Conservation (phyloP, 805 yeast species). For the Candida vaughaniae region DNA sequence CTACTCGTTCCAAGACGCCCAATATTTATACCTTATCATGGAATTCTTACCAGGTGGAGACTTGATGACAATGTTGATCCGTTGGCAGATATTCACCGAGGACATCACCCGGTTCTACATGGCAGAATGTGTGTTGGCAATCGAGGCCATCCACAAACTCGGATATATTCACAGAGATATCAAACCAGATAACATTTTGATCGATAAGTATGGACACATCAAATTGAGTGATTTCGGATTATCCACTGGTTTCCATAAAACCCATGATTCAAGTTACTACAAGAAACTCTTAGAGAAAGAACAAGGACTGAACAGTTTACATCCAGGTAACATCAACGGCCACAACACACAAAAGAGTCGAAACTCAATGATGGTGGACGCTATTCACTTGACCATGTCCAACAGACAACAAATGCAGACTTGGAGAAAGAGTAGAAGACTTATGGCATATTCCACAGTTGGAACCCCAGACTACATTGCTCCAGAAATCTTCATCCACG, state of each 20-base stretch:
- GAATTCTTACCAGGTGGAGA: slow-evolving; percentile 83
- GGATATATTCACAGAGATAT: slow-evolving; percentile 97
- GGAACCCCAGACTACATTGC: slow-evolving; percentile 97
- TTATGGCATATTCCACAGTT: slow-evolving; percentile 95
- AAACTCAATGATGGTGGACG: slow-evolving; percentile 86
- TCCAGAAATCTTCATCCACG: slow-evolving; percentile 88
- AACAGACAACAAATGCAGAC: slow-evolving; percentile 94
- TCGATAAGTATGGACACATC: slow-evolving; percentile 74
- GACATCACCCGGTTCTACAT: slow-evolving; percentile 90
- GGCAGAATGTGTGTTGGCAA: slow-evolving; percentile 95
- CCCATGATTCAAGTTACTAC: slow-evolving; percentile 87
- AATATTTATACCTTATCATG: slow-evolving; percentile 75
- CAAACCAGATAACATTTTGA: slow-evolving; percentile 92
- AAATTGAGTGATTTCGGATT: slow-evolving; percentile 75
- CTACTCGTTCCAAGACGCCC: slow-evolving; percentile 78
- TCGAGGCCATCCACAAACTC: slow-evolving; percentile 87
- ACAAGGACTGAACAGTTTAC: slow-evolving; percentile 16
- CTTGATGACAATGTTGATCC: slow-evolving; percentile 90
- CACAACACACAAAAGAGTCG: slow-evolving; percentile 41
- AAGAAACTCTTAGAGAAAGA: slow-evolving; percentile 73
- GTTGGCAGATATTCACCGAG: slow-evolving; percentile 92
- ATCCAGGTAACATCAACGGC: slow-evolving; percentile 3
- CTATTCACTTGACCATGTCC: slow-evolving; percentile 92
- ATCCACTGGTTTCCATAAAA: slow-evolving; percentile 89
- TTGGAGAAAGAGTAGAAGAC: slow-evolving; percentile 87